phyloP scores from a whole-genome alignment of 2,329 filamentous ascomycete species.

The Plectosphaerella cucumerina region DNA sequence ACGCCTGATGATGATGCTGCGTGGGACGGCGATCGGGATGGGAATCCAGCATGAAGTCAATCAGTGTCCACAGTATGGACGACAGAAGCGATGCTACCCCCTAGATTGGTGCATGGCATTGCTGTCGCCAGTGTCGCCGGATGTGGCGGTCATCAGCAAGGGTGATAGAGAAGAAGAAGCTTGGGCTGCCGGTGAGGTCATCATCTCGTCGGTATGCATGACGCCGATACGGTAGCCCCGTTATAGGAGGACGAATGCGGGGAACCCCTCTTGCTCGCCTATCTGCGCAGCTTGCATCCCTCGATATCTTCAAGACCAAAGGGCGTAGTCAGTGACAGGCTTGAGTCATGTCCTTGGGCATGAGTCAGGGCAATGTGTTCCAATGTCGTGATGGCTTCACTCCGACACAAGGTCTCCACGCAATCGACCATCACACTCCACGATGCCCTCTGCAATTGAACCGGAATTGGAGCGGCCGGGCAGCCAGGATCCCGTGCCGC shows the following conservation, averaged over 20 bases:
- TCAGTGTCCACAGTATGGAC: neutral
- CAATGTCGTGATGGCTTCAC: too few relatives aligned
- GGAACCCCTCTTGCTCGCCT: too few relatives aligned
- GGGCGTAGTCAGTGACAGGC: too few relatives aligned
- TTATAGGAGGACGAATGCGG: too few relatives aligned
- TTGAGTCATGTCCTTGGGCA: too few relatives aligned
- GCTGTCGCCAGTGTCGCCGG: neutral
- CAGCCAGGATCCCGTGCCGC: conserved; percentile 5
- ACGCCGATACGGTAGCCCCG: neutral
- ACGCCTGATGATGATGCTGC: neutral
- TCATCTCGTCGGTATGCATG: neutral
- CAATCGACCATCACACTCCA: neutral
- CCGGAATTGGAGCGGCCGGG: neutral
- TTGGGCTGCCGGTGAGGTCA: neutral
- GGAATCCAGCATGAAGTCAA: neutral
- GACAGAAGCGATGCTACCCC: neutral
- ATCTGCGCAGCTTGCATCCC: too few relatives aligned
- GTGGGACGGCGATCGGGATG: neutral
- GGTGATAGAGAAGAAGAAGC: neutral
- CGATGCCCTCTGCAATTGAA: neutral
- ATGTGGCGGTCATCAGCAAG: neutral
- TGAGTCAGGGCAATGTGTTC: too few relatives aligned
- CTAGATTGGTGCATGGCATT: neutral
- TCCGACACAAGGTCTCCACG: too few relatives aligned
- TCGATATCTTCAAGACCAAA: too few relatives aligned